Conservation (phyloP, 1,284 basidiomycete genomes). For the Trichosporon ovoides region DNA sequence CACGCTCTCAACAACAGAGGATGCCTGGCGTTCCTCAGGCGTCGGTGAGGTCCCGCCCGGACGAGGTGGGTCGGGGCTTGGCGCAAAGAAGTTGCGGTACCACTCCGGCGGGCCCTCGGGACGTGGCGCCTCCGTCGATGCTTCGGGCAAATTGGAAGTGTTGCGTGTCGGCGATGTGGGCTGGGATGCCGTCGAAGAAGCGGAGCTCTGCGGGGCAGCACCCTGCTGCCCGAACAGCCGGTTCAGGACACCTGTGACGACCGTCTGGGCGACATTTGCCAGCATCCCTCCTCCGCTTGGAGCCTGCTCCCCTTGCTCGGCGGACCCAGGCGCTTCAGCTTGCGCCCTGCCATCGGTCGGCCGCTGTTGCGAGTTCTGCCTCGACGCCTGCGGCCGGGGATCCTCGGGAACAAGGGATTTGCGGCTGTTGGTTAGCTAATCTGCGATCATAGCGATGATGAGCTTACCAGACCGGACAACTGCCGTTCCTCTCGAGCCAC, state of each 20-base stretch:
- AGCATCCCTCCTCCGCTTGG: neutral
- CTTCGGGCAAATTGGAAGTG: neutral
- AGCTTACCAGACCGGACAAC: conserved; percentile 47
- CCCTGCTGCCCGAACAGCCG: conserved; percentile 39
- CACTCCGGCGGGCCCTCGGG: neutral
- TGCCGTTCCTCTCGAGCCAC: conserved; percentile 47
- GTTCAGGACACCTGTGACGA: conserved; percentile 32
- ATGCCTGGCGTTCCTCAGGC: neutral
- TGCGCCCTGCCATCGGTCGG: neutral
- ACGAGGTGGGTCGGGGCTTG: neutral
- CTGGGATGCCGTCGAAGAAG: neutral
- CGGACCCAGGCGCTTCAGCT: neutral
- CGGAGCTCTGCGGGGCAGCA: neutral
- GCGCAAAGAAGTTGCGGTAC: conserved; percentile 3
- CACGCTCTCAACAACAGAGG: no score
- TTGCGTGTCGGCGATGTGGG: neutral
- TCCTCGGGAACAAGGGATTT: conserved; percentile 11
- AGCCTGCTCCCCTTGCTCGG: neutral
- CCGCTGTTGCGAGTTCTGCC: neutral
- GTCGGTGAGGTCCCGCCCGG: neutral
- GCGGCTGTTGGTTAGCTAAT: conserved; percentile 21
- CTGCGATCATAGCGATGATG: neutral
- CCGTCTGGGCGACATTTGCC: conserved; percentile 13
- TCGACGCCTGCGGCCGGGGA: neutral
- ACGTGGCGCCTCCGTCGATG: neutral